Base-by-base conservation (phyloP, 2,329 filamentous ascomycete genomes). In the Xylariomycetidae sp. region DNA sequence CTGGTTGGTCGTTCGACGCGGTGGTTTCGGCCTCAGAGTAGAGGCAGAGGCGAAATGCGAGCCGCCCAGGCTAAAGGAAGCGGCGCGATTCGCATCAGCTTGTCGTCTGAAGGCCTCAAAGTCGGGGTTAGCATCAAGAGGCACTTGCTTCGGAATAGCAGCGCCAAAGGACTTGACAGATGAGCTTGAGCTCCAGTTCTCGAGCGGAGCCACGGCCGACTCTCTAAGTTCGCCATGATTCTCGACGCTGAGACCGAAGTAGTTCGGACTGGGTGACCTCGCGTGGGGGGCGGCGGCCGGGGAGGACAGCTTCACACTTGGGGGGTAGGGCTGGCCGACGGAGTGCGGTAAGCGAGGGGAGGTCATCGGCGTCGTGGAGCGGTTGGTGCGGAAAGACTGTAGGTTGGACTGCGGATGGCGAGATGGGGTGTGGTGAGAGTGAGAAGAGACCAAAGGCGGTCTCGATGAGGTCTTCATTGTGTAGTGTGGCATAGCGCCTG, bases 31-130 rank as follows among this genome's bases (percentile, higher is more conserved):
- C 13, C 70, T 63, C 19, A 52, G 41, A 10, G 50, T 42, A 17
- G 48, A 35, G 17, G 48, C 36, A 6, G 53, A 46, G 8, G 60
- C 57, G 40, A 74, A 70, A 38, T 72, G 64, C 2, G 66, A 48
- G 28, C 61, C 56, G 37, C 64, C 59, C 7, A 81, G 57, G 20
- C 56, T 67, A 45, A 76, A 76, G 24, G 60, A 60, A 29, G 58
- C 65, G 30, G 64, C 59, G 26, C 63, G 61, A 46, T 79, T 80
- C 22, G 74, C 68, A 50, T 89, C 84, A n/a, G 77, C 74, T 50
- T 87, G 81, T 43, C 72, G 76, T 47, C 71, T 72, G 54, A 93
- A 90, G 3, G 82, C 82, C 54, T 90, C 85, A 43, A 84, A 90
- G n/a, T 88, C 81, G 6, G 83, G 75, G 49, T 89, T 88, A 20